Base-by-base conservation (phyloP, 169 alveolate species). In the Cryptosporidium bovis region DNA sequence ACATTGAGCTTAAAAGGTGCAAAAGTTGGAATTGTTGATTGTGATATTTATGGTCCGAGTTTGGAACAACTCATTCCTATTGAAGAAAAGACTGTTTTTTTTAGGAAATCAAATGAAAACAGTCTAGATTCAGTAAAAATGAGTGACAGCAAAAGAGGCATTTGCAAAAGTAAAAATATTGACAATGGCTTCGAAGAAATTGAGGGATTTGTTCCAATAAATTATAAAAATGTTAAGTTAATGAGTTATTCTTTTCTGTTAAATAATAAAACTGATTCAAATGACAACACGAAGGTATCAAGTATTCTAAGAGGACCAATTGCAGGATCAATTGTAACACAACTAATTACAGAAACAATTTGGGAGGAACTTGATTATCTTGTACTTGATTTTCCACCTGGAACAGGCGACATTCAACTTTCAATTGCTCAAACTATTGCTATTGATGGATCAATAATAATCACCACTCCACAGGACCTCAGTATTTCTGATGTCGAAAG, bases 301-400 rank as follows among this genome's bases (percentile, higher is more conserved):
- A 77, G 51, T 3, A 95, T 98, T 13, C 94, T 95, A 92, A 94
- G 99, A 91, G 99, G 99, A 0, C 99, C 99, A 0, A 93, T 97
- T 90, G 95, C 95, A 40, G 96, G 97, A 67, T 95, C 96, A 66
- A 92, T 98, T 53, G 96, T 96, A 34, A 94, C 94, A 46, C 97
- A 97, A 90, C 90, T 98, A 87, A 90, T 97, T 34, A 77, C 93
- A 46, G 90, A 94, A 82, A 97, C 99, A 15, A 92, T 95, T 67
- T 99, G 99, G 99, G 99, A 98, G n/a, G 96, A 95, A 15, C 90
- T 99, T 65, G 99, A 99, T 83, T 97, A 96, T 82, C 93, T 99
- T 82, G 93, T 99, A 15, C 93, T 99, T 50, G 99, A 99, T 92
- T 91, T 97, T 71, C 99, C 99, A 1, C 99, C 99, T 4, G 99